A percentile compares a stretch with the other conserved stretches of the same genome.
Conservation (phyloP, 1,139 yeast species). For the Tardiomyces blankii region DNA sequence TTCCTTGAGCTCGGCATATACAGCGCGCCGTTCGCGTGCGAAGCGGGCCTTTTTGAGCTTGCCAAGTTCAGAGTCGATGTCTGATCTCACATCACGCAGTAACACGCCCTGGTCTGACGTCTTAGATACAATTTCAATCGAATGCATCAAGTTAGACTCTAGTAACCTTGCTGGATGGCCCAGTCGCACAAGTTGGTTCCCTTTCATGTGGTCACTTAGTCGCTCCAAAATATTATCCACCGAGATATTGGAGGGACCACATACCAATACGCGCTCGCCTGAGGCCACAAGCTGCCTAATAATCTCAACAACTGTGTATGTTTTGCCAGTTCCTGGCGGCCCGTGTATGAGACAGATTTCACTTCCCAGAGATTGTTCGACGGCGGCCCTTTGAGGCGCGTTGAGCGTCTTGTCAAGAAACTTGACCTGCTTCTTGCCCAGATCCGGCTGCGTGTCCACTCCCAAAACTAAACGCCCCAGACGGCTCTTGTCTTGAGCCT, state of each 20-base stretch:
- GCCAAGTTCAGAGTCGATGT: conserved; percentile 50
- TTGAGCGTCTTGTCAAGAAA: conserved; percentile 49
- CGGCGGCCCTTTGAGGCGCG: conserved; percentile 60
- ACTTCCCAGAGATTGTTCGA: conserved; percentile 37
- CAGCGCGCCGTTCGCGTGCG: conserved; percentile 51
- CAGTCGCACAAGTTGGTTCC: conserved; percentile 53
- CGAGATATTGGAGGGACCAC: conserved; percentile 95
- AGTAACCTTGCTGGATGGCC: conserved; percentile 91
- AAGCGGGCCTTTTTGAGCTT: conserved; percentile 55
- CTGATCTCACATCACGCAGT: conserved; percentile 55
- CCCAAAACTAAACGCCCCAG: conserved; percentile 21
- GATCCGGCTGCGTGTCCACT: conserved; percentile 8
- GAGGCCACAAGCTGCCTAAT: conserved; percentile 57
- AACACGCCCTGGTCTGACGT: conserved; percentile 52
- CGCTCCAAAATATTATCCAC: conserved; percentile 88
- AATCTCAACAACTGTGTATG: conserved; percentile 78
- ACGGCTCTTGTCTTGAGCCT: conserved; percentile 25
- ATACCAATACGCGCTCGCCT: conserved; percentile 66
- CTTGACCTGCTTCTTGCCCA: conserved; percentile 6
- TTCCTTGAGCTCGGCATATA: conserved; percentile 59
- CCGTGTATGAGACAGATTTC: conserved; percentile 57
- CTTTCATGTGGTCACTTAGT: conserved; percentile 40
- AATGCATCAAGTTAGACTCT: conserved; percentile 52
- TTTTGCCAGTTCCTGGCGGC: conserved; percentile 76
- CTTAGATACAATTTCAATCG: conserved; percentile 64